Percentiles rank a stretch among this genome's conserved stretches.
These are phyloP conservation scores for Aureobasidium sp. DNA, from an alignment of 2,329 filamentous ascomycete species.

Conservation along the genomic window DNA sequence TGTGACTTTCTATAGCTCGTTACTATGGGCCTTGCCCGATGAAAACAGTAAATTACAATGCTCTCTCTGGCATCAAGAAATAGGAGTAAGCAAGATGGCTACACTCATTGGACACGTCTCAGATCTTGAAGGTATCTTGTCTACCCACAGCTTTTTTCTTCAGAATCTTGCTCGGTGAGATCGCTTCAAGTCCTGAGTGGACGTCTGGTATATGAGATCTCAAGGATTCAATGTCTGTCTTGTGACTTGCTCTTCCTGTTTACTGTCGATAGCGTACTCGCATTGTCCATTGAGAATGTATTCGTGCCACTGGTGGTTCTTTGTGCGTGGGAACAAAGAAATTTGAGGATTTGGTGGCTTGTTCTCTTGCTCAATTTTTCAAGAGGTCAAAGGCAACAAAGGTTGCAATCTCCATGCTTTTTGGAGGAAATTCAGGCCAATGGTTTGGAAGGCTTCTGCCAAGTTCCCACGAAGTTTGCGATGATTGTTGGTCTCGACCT, in stretches of 20 bases:
- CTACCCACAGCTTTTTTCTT: too few species aligned
- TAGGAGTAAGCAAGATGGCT: background rate
- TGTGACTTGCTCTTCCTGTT: background rate
- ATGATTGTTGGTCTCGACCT: too few species aligned
- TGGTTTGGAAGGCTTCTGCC: background rate
- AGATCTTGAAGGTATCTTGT: background rate
- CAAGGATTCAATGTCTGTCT: background rate
- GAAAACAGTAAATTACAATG: too few species aligned
- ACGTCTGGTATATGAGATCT: too few species aligned
- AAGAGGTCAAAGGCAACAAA: background rate
- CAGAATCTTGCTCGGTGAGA: too few species aligned
- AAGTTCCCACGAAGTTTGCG: background rate
- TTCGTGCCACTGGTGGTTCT: too few species aligned
- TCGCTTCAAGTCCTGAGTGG: too few species aligned
- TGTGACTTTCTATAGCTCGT: background rate
- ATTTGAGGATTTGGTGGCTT: background rate
- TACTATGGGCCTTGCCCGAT: background rate
- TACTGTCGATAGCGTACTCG: background rate
- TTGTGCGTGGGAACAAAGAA: background rate
- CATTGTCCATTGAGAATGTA: background rate
- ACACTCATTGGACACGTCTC: background rate
- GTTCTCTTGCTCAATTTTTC: background rate
- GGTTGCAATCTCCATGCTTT: background rate
- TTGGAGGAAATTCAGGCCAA: background rate
- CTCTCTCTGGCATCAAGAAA: background rate